Evolutionary conservation across 768 basidiomycete genomes (phyloP), one percentile per base, ranked within the genome.

Genomic region (Suillus discolor): DNA sequence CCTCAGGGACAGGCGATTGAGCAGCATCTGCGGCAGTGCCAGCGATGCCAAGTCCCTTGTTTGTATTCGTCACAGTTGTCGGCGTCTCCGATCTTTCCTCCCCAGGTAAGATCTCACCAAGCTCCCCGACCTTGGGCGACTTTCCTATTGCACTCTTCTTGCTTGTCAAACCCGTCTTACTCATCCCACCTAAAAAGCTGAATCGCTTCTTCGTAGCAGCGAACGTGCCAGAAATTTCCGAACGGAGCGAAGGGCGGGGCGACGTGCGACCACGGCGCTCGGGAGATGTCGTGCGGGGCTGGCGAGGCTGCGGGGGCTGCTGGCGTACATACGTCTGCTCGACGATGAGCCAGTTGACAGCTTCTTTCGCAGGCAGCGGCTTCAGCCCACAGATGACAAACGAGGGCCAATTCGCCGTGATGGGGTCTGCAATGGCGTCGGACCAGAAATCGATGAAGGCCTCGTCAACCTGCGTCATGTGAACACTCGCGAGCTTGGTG

Each of bases 361-460:
- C 73, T 62, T 78, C 70, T 12, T 61, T 55, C 31, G 57, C 64
- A 2, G 67, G 51, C 6, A 70, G 36, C 12, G 80, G 67, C 72
- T 87, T 89, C 61, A 94, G 83, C 73, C 88, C 88, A 74, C 89
- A 90, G 16, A 93, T 73, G 47, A 90, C 83, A 68, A 93, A 91
- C 6, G 82, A 77, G 15, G 91, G 91, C 91, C 89, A 92, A 51
- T 78, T 75, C 1, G 81, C 74, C 0, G 89, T 79, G 65, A 92
- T 83, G 20, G 90, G 86, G 70, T 94, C 92, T 18, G 88, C 78
- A 39, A 93, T 72, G 2, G 90, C 84, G 71, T 94, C 92, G 61
- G 82, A 84, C 91, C 91, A 93, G 72, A 92, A 92, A 74, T 94
- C 92, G 62, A 93, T 77, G 73, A 94, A 93, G 1, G 91, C 90